A percentile compares a stretch with the other conserved stretches of the same genome.
phyloP scores from a whole-genome alignment of 768 basidiomycete genomes.

The Lentinula sp. region DNA sequence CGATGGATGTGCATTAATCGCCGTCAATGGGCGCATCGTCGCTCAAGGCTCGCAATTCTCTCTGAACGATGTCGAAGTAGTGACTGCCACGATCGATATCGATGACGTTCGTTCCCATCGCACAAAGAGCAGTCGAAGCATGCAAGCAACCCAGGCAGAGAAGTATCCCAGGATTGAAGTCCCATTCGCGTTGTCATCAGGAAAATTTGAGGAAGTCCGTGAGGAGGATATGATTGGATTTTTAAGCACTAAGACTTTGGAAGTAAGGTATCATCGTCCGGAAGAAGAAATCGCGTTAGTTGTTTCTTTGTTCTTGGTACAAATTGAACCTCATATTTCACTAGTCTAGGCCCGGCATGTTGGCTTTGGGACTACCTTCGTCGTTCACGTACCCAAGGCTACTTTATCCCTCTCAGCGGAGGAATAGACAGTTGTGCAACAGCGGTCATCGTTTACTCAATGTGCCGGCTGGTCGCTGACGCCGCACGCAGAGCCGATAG shows the following conservation, averaged over 20 bases:
- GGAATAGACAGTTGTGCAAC: constrained; percentile 98
- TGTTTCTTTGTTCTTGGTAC: not conserved
- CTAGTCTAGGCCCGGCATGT: constrained; percentile 91
- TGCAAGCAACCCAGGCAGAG: constrained; percentile 78
- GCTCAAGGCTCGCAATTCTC: constrained; percentile 98
- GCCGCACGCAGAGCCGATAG: constrained; percentile 68
- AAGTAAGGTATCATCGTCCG: constrained; percentile 73
- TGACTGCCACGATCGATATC: constrained; percentile 94
- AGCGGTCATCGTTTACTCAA: constrained; percentile 91
- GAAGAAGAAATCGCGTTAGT: constrained; percentile 95
- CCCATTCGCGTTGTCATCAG: constrained; percentile 71
- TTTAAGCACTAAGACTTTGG: constrained; percentile 27
- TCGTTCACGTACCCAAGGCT: constrained; percentile 88
- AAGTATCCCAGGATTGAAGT: constrained; percentile 81
- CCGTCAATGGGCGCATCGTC: constrained; percentile 85
- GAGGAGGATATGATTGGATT: constrained; percentile 43
- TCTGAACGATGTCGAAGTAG: constrained; percentile 90
- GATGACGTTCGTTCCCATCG: constrained; percentile 92
- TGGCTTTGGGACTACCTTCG: constrained; percentile 99
- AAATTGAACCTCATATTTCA: not conserved
- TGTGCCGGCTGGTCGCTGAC: constrained; percentile 87
- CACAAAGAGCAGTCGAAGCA: constrained; percentile 74
- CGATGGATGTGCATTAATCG: constrained; percentile 95
- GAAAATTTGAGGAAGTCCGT: constrained; percentile 59
- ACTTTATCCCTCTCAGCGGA: constrained; percentile 57